Percentiles rank a stretch among this genome's conserved stretches.
These are phyloP conservation scores for Termitomyces sp. DNA, from an alignment of 768 basidiomycete species.

Conservation along the genomic window DNA sequence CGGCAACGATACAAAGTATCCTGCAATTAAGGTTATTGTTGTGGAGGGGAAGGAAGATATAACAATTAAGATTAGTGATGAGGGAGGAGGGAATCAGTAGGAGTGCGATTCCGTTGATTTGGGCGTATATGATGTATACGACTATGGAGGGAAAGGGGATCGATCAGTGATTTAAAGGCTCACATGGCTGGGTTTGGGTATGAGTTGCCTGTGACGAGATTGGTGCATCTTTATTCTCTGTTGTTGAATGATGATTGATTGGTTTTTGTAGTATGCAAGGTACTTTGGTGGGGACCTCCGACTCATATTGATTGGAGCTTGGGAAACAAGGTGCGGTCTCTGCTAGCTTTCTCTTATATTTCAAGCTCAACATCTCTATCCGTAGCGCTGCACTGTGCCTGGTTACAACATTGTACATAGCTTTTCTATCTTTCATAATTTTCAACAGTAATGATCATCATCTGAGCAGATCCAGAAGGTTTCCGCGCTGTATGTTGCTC, in stretches of 20 bases:
- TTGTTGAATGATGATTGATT: neutral
- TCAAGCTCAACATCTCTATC: neutral
- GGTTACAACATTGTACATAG: slow-evolving; percentile 60
- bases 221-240: slow-evolving; percentile 54
- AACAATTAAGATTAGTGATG: slow-evolving; percentile 97
- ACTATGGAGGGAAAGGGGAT: slow-evolving; percentile 75
- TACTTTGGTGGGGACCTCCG: slow-evolving; percentile 94
- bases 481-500: slow-evolving; percentile 51
- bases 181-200: slow-evolving; percentile 98
- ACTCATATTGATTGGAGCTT: slow-evolving; percentile 98
- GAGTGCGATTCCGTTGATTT: slow-evolving; percentile 88
- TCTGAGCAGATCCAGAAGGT: slow-evolving; percentile 52
- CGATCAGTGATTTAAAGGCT: slow-evolving; percentile 89
- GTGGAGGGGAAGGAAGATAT: slow-evolving; percentile 98
- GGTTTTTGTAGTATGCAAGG: slow-evolving; percentile 74
- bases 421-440: neutral
- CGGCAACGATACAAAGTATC: slow-evolving; percentile 74
- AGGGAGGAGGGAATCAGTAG: slow-evolving; percentile 93
- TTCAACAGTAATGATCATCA: neutral
- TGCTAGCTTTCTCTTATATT: no score
- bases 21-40: slow-evolving; percentile 91
- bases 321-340: slow-evolving; percentile 61
- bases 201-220: slow-evolving; percentile 84
- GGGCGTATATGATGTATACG: slow-evolving; percentile 99
- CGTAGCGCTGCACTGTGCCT: slow-evolving; percentile 57